Evolutionary conservation across 192 early-diverging fungal species (phyloP), one percentile per base, ranked within the genome.

Genomic region (Coemansia sp.): DNA sequence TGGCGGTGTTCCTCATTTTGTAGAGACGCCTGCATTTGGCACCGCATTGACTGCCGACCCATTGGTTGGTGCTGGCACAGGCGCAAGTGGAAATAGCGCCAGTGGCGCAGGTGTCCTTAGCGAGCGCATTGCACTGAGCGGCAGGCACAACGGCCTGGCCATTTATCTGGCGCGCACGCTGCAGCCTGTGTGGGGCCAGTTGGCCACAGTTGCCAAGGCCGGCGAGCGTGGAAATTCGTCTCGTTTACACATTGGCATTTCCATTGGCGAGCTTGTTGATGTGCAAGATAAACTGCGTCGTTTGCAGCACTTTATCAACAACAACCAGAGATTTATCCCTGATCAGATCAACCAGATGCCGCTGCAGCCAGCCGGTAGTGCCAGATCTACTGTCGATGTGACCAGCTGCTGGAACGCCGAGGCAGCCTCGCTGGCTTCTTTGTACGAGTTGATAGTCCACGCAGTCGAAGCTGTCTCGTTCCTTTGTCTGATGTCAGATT

Each of bases 151-250:
- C 58, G 94, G 91, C 28, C 69, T 97, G 31, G 87, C 83, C 6
- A 70, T 92, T 6, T 95, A 93, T 61, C 66, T 97, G 57, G 82
- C 87, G 0, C 88, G 93, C 12, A 56, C 90, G 4, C 56, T 97
- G 54, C 72, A 85, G 66, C 88, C 92, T 4, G 62, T 94, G 11
- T 97, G 95, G 95, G 83, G 85, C 36, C 75, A 36, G 48, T 64
- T 64, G 52, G 78, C 76, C 1, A 62, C 65, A 3, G 34, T 63
- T 8, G 32, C 58, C 17, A 49, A 49, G 18, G 31, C 20, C 0
- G 64, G 66, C 25, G 51, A 64, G 18, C 49, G 28, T 25, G 33
- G 73, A 45, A 42, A 25, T 8, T 18, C 31, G 5, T 29, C 33
- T 40, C 73, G 65, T 6, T 11, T 81, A 69, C 61, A 76, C 34